Evolutionary conservation across 169 alveolate genomes (phyloP).

Genomic region (Miamiensis avidus): DNA sequence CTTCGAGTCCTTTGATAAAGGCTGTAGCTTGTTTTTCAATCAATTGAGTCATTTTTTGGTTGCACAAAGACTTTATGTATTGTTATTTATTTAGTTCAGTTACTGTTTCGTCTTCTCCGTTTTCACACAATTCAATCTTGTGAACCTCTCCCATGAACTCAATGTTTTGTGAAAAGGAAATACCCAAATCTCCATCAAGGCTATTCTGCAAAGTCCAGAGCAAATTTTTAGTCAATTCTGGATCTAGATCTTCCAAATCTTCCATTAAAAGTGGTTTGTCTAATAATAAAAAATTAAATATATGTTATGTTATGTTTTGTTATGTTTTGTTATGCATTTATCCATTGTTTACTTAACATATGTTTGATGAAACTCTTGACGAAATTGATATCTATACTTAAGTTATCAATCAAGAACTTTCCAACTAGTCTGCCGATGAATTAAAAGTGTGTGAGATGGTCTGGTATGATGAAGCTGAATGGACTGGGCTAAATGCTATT

Average conservation of each 20-base stretch:
- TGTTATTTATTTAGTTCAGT: slow-evolving; percentile 10
- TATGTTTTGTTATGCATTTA: neutral
- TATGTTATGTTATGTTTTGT: too few relatives aligned
- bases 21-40: slow-evolving; percentile 21
- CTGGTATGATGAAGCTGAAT: neutral
- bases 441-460: slow-evolving; percentile 10
- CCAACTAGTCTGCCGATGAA: slow-evolving; percentile 23
- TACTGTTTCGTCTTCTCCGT: slow-evolving; percentile 2
- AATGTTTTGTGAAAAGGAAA: slow-evolving; percentile 1
- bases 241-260: slow-evolving; percentile 26
- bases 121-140: slow-evolving; percentile 1
- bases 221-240: slow-evolving; percentile 17
- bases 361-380: slow-evolving; percentile 16
- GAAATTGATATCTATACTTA: slow-evolving; percentile 11
- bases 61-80: slow-evolving; percentile 10
- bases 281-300: slow-evolving; percentile 2
- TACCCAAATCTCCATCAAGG: slow-evolving; percentile 7
- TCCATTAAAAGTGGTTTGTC: slow-evolving; percentile 7
- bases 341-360: slow-evolving; percentile 1
- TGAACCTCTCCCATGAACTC: neutral
- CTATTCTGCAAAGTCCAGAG: slow-evolving; percentile 9
- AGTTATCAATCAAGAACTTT: slow-evolving; percentile 12
- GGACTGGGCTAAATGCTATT: slow-evolving; percentile 16
- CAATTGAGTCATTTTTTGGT: slow-evolving; percentile 1
- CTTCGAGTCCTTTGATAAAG: slow-evolving; percentile 4